A percentile compares a stretch with the other conserved stretches of the same genome.
Conservation (phyloP, 352 stramenopile genomes). For the Halophytophthora polymorphica region DNA sequence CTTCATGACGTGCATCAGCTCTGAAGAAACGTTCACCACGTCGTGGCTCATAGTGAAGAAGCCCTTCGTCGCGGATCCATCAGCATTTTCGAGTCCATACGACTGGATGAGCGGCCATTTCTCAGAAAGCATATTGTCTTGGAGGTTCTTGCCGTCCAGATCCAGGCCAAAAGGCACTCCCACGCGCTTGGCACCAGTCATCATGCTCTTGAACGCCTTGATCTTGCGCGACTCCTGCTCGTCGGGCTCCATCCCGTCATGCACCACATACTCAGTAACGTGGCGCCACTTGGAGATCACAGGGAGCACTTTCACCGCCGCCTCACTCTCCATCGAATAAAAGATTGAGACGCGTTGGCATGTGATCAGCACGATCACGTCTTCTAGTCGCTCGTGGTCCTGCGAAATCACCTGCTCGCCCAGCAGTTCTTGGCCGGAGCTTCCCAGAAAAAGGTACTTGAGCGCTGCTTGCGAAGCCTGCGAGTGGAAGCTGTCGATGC, state of each 20-base stretch:
- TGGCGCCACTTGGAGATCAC: constrained; percentile 67
- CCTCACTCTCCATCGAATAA: constrained; percentile 67
- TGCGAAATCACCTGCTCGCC: constrained; percentile 74
- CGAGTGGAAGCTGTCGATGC: constrained; percentile 71
- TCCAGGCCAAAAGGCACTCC: constrained; percentile 58
- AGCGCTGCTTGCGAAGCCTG: constrained; percentile 52
- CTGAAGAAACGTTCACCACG: constrained; percentile 50
- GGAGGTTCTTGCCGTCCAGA: constrained; percentile 24
- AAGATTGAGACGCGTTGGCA: constrained; percentile 41
- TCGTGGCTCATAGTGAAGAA: constrained; percentile 81
- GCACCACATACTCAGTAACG: constrained; percentile 59
- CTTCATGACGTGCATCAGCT: constrained; percentile 35
- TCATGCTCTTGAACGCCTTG: constrained; percentile 60
- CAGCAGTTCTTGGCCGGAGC: constrained; percentile 64
- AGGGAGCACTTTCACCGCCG: constrained; percentile 55
- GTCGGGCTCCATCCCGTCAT: constrained; percentile 65
- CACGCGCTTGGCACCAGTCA: constrained; percentile 36
- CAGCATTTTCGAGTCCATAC: constrained; percentile 52
- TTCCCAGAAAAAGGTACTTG: constrained; percentile 77
- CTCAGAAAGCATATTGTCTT: constrained; percentile 57
- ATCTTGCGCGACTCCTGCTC: constrained; percentile 74
- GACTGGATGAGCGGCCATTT: constrained; percentile 79
- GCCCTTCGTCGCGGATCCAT: constrained; percentile 28
- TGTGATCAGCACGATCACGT: constrained; percentile 62
- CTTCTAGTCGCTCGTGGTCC: constrained; percentile 60